Evolutionary conservation across 768 basidiomycete genomes (phyloP).

Genomic region (Hortiboletus flavorubellus): DNA sequence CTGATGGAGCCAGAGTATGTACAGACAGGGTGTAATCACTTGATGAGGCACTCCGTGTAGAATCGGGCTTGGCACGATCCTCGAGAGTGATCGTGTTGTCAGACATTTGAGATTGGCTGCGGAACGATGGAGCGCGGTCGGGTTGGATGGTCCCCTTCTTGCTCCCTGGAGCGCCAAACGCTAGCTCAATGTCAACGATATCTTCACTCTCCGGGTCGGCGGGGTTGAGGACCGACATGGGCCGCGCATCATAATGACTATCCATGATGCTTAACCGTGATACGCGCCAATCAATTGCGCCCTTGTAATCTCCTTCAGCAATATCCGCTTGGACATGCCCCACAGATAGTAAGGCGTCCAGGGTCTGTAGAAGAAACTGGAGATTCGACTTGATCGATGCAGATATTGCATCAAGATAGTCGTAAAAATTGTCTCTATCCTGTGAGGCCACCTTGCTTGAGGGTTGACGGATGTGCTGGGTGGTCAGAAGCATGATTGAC

Average conservation of each 20-base stretch:
- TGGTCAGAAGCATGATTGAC: slow-evolving; percentile 52
- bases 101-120: slow-evolving; percentile 34
- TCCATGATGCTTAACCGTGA: slow-evolving; percentile 65
- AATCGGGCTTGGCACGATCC: slow-evolving; percentile 22
- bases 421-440: slow-evolving; percentile 28
- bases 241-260: slow-evolving; percentile 44
- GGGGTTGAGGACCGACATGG: slow-evolving; percentile 36
- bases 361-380: slow-evolving; percentile 49
- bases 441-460: background rate
- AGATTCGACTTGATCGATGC: slow-evolving; percentile 57
- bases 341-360: slow-evolving; percentile 59
- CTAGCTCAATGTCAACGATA: slow-evolving; percentile 56
- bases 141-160: slow-evolving; percentile 24
- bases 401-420: slow-evolving; percentile 48
- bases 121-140: slow-evolving; percentile 28
- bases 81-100: slow-evolving; percentile 33
- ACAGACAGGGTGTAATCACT: slow-evolving; percentile 24
- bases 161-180: slow-evolving; percentile 40
- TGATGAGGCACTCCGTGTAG: slow-evolving; percentile 18
- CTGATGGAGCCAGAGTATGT: slow-evolving; percentile 25
- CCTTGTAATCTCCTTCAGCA: slow-evolving; percentile 66
- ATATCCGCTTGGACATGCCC: slow-evolving; percentile 72
- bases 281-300: slow-evolving; percentile 75
- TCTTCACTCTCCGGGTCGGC: slow-evolving; percentile 46
- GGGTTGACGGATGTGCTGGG: slow-evolving; percentile 40